phyloP scores from a whole-genome alignment of 768 basidiomycete genomes.

The Amanita jacksonii region DNA sequence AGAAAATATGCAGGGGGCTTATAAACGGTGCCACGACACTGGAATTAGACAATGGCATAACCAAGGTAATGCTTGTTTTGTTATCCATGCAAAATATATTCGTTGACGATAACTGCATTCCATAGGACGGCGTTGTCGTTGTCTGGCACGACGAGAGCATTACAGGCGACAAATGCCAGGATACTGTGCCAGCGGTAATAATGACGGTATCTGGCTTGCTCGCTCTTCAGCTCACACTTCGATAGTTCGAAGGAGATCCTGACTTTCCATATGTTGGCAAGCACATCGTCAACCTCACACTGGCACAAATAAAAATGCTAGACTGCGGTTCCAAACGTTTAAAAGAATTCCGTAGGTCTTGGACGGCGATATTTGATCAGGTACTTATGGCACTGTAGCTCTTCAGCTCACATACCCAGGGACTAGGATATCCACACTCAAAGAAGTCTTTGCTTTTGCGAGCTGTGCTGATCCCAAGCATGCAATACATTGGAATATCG shows the following conservation, averaged over 20 bases:
- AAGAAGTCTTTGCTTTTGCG: constrained; percentile 69
- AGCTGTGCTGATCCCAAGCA: constrained; percentile 61
- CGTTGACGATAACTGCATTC: neutral
- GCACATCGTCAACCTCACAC: constrained; percentile 60
- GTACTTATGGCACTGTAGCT: constrained; percentile 25
- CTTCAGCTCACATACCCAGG: constrained; percentile 61
- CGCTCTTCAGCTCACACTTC: neutral
- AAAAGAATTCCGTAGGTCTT: constrained; percentile 42
- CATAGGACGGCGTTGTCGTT: constrained; percentile 63
- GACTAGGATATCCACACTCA: constrained; percentile 61
- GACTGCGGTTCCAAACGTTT: constrained; percentile 71
- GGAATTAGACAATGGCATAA: constrained; percentile 73
- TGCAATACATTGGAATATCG: constrained; percentile 63
- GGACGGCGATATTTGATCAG: neutral
- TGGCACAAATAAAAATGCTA: constrained; percentile 70
- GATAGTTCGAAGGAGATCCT: constrained; percentile 36
- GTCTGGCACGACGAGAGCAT: constrained; percentile 79
- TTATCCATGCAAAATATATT: neutral
- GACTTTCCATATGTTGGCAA: constrained; percentile 60
- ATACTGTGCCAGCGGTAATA: constrained; percentile 52
- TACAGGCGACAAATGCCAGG: constrained; percentile 50
- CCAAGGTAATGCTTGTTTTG: constrained; percentile 34
- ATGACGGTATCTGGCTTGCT: neutral
- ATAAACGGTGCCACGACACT: constrained; percentile 69
- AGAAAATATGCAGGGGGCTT: constrained; percentile 43